Evolutionary conservation across 257 asterid genomes (phyloP).

Genomic region (Penstemon newberryi): DNA sequence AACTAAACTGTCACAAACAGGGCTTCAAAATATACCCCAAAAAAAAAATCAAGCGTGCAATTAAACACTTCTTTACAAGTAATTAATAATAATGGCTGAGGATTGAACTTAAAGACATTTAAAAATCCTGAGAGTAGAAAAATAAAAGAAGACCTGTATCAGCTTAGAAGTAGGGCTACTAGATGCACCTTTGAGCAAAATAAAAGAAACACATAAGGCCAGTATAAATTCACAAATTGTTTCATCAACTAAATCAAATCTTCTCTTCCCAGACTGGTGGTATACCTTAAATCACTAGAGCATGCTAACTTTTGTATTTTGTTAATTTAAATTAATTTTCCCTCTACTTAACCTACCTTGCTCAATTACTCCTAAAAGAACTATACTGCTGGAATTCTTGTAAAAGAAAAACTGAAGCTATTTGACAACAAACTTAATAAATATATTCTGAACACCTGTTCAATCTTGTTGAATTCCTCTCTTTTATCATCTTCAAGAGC

Average conservation of each 20-base stretch:
- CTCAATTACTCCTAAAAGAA: not conserved
- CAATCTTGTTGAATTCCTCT: constrained; percentile 81
- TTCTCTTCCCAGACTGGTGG: not conserved
- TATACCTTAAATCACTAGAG: not conserved
- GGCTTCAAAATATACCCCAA: constrained; percentile 7
- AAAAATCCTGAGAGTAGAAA: not conserved
- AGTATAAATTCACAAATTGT: not conserved
- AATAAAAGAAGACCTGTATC: not conserved
- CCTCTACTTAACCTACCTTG: constrained; percentile 2
- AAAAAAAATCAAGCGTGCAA: not conserved
- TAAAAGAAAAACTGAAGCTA: not conserved
- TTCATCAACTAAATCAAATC: constrained; percentile 17
- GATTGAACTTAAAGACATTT: not conserved
- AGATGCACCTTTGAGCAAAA: not conserved
- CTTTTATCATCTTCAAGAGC: constrained; percentile 91
- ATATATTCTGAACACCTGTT: constrained; percentile 56
- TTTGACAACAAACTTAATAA: constrained; percentile 9
- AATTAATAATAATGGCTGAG: constrained; percentile 8
- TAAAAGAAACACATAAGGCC: not conserved
- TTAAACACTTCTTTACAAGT: not conserved
- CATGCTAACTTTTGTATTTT: not conserved
- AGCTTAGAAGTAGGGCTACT: not conserved
- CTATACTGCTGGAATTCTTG: not conserved
- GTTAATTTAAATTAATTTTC: not conserved
- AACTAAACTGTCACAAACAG: constrained; percentile 6